A percentile compares a stretch with the other conserved stretches of the same genome.
Conservation (phyloP, 768 basidiomycete species). For the Pulveroboletus sp. region DNA sequence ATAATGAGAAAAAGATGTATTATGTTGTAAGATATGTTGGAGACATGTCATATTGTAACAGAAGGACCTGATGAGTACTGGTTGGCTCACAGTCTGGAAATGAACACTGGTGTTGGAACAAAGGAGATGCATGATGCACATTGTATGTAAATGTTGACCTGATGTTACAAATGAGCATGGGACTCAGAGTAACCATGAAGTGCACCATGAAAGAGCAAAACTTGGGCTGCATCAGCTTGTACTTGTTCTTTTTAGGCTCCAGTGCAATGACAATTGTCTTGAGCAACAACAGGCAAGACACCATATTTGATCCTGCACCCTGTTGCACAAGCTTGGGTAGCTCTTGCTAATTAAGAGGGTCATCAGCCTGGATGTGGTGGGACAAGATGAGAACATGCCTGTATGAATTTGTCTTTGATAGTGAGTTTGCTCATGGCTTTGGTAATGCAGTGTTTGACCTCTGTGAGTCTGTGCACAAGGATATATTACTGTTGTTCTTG, state of each 20-base stretch:
- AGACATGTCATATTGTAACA: no score
- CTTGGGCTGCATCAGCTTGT: slow-evolving; percentile 99
- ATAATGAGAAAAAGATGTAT: no score
- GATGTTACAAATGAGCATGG: not conserved
- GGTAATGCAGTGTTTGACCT: slow-evolving; percentile 80
- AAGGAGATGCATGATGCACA: slow-evolving; percentile 58
- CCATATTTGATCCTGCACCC: slow-evolving; percentile 84
- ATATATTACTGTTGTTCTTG: no score
- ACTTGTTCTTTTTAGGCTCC: slow-evolving; percentile 84
- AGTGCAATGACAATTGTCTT: slow-evolving; percentile 52
- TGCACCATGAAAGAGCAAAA: slow-evolving; percentile 89
- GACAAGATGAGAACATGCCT: slow-evolving; percentile 44
- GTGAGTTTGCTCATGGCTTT: slow-evolving; percentile 76
- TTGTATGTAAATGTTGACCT: slow-evolving; percentile 86
- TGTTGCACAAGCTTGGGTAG: slow-evolving; percentile 64
- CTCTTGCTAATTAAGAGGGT: slow-evolving; percentile 43
- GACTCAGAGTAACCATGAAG: not conserved
- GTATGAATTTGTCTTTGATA: slow-evolving; percentile 82
- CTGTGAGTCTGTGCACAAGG: slow-evolving; percentile 67
- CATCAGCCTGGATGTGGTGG: not conserved
- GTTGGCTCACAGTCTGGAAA: slow-evolving; percentile 51
- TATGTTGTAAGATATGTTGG: no score
- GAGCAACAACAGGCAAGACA: slow-evolving; percentile 81
- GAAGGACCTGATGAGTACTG: slow-evolving; percentile 65
- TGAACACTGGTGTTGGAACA: slow-evolving; percentile 34